Conservation (phyloP, 2,329 filamentous ascomycete species). For the Pseudogymnoascus sp. region DNA sequence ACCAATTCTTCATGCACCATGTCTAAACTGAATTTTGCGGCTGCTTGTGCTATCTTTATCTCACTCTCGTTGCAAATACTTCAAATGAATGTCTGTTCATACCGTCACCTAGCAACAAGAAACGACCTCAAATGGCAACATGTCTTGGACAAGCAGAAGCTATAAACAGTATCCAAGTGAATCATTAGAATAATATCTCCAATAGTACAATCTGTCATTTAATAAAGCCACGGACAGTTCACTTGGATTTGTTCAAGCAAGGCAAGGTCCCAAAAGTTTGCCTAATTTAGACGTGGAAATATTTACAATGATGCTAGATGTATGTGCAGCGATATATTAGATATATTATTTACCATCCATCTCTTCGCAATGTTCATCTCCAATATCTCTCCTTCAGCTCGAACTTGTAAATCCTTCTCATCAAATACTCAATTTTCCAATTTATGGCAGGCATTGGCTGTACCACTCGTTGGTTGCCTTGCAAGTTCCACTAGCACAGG, state of each 20-base stretch:
- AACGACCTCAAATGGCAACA: not conserved
- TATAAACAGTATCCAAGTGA: not conserved
- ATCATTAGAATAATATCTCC: not conserved
- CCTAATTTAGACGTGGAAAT: not conserved
- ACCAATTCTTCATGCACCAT: not conserved
- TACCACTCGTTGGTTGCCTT: constrained; percentile 13
- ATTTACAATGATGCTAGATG: not conserved
- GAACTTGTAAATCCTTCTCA: not conserved
- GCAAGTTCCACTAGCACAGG: constrained; percentile 15
- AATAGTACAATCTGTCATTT: not conserved
- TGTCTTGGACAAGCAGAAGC: not conserved
- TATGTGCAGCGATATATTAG: not conserved
- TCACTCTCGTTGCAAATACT: not conserved
- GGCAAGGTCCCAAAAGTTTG: not conserved
- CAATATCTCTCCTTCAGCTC: not conserved
- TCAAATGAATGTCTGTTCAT: not conserved
- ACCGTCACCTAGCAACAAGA: not conserved
- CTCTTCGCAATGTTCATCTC: not conserved
- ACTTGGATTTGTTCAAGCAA: not conserved
- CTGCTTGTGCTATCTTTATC: not conserved
- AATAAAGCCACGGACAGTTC: not conserved
- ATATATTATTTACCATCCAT: not conserved
- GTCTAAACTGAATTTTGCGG: not conserved
- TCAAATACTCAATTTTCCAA: not conserved
- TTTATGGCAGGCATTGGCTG: constrained; percentile 9